phyloP scores from a whole-genome alignment of 2,329 filamentous ascomycete species.

The Chaetomiaceae sp. region DNA sequence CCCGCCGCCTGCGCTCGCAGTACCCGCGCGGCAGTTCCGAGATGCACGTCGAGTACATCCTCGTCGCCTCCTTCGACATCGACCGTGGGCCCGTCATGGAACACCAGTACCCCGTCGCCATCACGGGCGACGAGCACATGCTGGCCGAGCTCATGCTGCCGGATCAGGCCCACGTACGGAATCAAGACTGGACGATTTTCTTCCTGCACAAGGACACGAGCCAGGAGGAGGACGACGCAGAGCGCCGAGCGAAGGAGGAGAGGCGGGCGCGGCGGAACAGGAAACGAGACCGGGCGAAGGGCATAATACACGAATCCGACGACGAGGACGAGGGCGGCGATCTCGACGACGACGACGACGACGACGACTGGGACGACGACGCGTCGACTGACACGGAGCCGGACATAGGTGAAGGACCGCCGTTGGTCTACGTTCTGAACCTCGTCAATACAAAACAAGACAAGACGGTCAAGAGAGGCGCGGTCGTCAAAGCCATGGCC shows the following conservation, averaged over 20 bases:
- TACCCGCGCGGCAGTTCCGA: constrained; percentile 69
- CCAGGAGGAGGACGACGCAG: constrained; percentile 72
- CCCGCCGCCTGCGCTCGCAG: constrained; percentile 61
- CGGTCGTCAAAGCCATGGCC: constrained; percentile 95
- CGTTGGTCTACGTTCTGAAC: constrained; percentile 93
- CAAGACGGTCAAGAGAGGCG: constrained; percentile 84
- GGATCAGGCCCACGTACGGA: constrained; percentile 89
- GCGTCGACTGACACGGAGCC: constrained; percentile 56
- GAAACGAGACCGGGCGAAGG: constrained; percentile 39
- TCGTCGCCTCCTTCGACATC: constrained; percentile 96
- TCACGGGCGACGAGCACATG: constrained; percentile 97
- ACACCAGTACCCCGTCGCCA: constrained; percentile 90
- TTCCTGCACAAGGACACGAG: constrained; percentile 94
- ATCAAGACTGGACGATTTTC: constrained; percentile 98
- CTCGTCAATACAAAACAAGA: constrained; percentile 98
- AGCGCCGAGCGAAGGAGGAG: constrained; percentile 52
- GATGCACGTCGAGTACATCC: constrained; percentile 97
- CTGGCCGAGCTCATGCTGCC: constrained; percentile 96
- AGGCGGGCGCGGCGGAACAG: constrained; percentile 46
- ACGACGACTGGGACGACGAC: constrained; percentile 45
- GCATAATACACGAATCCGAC: constrained; percentile 38
- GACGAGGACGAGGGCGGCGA: constrained; percentile 43
- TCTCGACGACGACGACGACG: constrained; percentile 41
- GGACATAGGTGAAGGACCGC: constrained; percentile 73
- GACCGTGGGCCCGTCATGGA: constrained; percentile 97